phyloP scores from a whole-genome alignment of 441 rosid species.

The Pelargonium fulgidum region DNA sequence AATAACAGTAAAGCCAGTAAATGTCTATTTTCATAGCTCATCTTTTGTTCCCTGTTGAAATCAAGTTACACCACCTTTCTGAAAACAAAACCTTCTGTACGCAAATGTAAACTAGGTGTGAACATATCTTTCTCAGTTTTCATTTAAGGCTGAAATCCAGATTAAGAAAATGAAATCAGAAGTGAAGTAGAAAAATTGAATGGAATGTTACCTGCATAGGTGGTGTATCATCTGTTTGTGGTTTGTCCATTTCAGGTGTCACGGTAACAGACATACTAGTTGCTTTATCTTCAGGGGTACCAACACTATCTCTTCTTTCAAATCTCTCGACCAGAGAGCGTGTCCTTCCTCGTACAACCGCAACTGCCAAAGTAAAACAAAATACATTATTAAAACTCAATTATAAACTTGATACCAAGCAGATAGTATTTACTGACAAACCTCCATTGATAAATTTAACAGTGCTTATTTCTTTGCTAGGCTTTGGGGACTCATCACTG shows the following conservation, averaged over 20 bases:
- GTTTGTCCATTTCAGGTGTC: constrained; percentile 19
- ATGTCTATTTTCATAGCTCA: neutral
- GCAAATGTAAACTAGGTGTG: neutral
- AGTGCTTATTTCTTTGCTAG: constrained; percentile 34
- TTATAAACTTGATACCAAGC: constrained; percentile 15
- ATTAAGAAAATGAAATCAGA: neutral
- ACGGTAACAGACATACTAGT: constrained; percentile 12
- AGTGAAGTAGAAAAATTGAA: neutral
- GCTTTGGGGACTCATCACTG: constrained; percentile 28
- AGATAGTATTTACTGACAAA: constrained; percentile 32
- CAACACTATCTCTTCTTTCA: constrained; percentile 61
- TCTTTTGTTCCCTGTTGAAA: neutral
- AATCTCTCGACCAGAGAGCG: constrained; percentile 89
- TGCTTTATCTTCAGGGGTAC: constrained; percentile 26
- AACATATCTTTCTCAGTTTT: neutral
- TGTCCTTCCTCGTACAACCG: constrained; percentile 79
- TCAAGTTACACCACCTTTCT: neutral
- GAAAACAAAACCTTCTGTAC: neutral
- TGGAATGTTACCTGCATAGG: neutral
- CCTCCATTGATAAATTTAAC: constrained; percentile 87
- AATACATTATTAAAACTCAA: neutral
- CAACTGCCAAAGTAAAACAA: constrained; percentile 50
- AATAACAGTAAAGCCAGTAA: neutral
- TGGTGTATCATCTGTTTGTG: constrained; percentile 3
- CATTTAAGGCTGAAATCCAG: neutral